A percentile compares a stretch with the other conserved stretches of the same genome.
phyloP scores from a whole-genome alignment of 2,329 filamentous ascomycete genomes.

The Coniochaeta prunicola region DNA sequence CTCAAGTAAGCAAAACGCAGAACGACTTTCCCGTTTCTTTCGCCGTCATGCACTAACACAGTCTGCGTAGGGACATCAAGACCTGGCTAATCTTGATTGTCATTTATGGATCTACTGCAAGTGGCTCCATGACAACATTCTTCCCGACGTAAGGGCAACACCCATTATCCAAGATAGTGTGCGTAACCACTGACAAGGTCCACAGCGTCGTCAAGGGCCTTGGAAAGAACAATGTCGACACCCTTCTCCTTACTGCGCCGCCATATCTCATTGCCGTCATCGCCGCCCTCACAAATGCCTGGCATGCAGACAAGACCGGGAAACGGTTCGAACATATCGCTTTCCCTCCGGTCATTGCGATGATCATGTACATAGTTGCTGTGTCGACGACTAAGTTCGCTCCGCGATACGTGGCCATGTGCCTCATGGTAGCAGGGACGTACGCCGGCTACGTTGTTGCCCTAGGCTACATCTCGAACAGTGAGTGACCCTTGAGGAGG shows the following conservation, averaged over 20 bases:
- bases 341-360: constrained; percentile 12
- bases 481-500: background rate
- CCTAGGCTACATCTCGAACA: background rate
- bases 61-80: background rate
- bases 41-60: too few species aligned
- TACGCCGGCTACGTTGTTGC: background rate
- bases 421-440: constrained; percentile 21
- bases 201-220: constrained; percentile 16
- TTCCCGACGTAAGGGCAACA: constrained; percentile 14
- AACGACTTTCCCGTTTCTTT: background rate
- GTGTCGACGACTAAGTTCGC: constrained; percentile 9
- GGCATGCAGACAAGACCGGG: constrained; percentile 27
- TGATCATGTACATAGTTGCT: constrained; percentile 17
- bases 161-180: too few species aligned
- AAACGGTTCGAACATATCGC: constrained; percentile 31
- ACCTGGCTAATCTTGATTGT: background rate
- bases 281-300: constrained; percentile 23
- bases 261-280: constrained; percentile 20
- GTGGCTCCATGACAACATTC: constrained; percentile 6
- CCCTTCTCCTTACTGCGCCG: constrained; percentile 21
- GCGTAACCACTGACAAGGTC: too few species aligned
- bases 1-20: background rate
- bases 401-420: constrained; percentile 27
- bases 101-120: background rate
- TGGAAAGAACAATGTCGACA: constrained; percentile 12